Percentiles rank a stretch among this genome's conserved stretches.
Conservation (phyloP, 495 filamentous ascomycete genomes). For the Extremus antarcticus region DNA sequence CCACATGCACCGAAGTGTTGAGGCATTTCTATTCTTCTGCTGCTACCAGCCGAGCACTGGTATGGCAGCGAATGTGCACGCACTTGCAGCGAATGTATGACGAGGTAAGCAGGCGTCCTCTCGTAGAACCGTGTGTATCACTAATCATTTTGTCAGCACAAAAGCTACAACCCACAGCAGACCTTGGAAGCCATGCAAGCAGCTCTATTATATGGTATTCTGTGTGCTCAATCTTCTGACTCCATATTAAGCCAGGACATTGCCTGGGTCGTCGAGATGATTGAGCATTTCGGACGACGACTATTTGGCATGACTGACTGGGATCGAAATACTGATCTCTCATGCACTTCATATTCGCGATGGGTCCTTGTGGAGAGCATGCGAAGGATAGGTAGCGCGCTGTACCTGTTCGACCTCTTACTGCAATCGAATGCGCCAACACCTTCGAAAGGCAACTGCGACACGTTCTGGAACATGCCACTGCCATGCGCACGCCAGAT, state of each 20-base stretch:
- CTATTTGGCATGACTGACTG: neutral
- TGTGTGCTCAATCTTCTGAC: neutral
- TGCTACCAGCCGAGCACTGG: neutral
- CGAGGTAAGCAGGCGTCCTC: neutral
- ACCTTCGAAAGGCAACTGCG: neutral
- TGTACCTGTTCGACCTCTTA: neutral
- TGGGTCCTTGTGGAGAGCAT: neutral
- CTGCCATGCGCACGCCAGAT: neutral
- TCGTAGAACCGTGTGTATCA: too few relatives aligned
- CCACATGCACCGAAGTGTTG: too few relatives aligned
- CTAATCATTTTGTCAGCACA: neutral
- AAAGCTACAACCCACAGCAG: neutral
- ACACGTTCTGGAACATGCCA: neutral
- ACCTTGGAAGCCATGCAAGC: neutral
- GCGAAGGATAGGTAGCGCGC: neutral
- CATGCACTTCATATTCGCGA: neutral
- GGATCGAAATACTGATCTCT: neutral
- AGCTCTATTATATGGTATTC: neutral
- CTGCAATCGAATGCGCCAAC: neutral
- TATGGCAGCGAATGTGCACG: neutral
- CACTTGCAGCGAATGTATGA: neutral
- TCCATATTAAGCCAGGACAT: neutral
- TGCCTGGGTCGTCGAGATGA: neutral
- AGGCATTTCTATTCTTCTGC: too few relatives aligned
- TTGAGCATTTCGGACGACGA: neutral